These are phyloP conservation scores for Aureobasidium sp. DNA, from an alignment of 2,329 filamentous ascomycete genomes.

Conservation along the genomic window DNA sequence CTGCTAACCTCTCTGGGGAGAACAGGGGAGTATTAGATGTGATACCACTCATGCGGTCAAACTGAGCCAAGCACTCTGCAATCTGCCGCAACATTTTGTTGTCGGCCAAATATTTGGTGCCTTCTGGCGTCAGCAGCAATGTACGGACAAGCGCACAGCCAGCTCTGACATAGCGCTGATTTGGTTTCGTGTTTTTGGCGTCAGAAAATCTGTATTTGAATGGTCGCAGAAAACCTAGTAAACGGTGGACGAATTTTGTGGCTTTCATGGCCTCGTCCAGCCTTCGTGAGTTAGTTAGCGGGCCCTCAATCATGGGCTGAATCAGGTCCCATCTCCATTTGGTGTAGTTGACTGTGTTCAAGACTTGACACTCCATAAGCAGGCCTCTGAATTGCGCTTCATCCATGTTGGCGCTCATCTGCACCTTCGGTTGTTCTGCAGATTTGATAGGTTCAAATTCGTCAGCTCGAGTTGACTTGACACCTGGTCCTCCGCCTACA, in stretches of 20 bases:
- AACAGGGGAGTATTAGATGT: slow-evolving; percentile 86
- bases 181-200: slow-evolving; percentile 80
- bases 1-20: slow-evolving; percentile 71
- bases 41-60: slow-evolving; percentile 68
- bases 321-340: slow-evolving; percentile 99
- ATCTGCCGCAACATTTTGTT: slow-evolving; percentile 92
- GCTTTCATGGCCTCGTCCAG: slow-evolving; percentile 90
- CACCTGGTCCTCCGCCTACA: slow-evolving; percentile 15
- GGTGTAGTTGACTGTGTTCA: slow-evolving; percentile 79
- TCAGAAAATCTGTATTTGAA: slow-evolving; percentile 96
- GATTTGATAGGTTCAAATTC: slow-evolving; percentile 24
- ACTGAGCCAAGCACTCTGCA: slow-evolving; percentile 90
- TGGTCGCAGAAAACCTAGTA: slow-evolving; percentile 90
- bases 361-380: slow-evolving; percentile 72
- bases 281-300: slow-evolving; percentile 80
- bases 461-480: slow-evolving; percentile 1
- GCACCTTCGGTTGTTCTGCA: slow-evolving; percentile 43
- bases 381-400: slow-evolving; percentile 56
- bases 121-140: slow-evolving; percentile 77
- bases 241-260: slow-evolving; percentile 90
- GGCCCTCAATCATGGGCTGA: slow-evolving; percentile 83
- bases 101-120: slow-evolving; percentile 75
- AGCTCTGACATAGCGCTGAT: slow-evolving; percentile 86
- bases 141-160: slow-evolving; percentile 85
- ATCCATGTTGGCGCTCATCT: slow-evolving; percentile 54